Evolutionary conservation across 495 filamentous ascomycete genomes (phyloP).

Genomic region (Hyaloscypha finlandica): DNA sequence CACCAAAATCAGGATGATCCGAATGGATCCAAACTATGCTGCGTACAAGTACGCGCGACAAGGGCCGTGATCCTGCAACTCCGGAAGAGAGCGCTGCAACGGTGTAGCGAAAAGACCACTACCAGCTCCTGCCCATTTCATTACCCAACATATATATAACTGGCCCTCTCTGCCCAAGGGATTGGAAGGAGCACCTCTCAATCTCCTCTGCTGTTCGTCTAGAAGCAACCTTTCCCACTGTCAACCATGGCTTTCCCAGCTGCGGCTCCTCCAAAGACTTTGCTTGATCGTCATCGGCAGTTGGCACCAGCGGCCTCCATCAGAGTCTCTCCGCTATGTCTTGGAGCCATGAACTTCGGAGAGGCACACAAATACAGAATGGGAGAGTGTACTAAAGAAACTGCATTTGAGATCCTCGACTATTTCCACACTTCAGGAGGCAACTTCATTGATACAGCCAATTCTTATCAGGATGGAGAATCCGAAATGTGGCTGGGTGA

Average conservation of each 20-base stretch:
- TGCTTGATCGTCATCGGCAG: slow-evolving; percentile 45
- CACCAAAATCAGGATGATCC: background rate
- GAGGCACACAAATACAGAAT: slow-evolving; percentile 52
- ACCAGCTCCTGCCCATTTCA: background rate
- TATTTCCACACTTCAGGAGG: slow-evolving; percentile 64
- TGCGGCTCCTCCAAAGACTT: slow-evolving; percentile 43
- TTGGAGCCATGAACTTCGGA: slow-evolving; percentile 65
- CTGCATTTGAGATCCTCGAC: slow-evolving; percentile 63
- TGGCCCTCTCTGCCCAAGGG: background rate
- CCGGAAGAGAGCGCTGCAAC: too few relatives aligned
- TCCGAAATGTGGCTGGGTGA: slow-evolving; percentile 74
- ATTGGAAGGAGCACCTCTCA: background rate
- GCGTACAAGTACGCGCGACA: background rate
- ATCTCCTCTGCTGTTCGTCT: background rate
- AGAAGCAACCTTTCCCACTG: background rate
- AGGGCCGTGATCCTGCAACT: background rate
- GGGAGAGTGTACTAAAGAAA: slow-evolving; percentile 61
- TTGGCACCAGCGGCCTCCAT: slow-evolving; percentile 57
- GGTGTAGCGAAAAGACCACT: background rate
- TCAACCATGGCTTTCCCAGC: slow-evolving; percentile 27
- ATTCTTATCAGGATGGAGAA: slow-evolving; percentile 68
- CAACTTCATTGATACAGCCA: slow-evolving; percentile 78
- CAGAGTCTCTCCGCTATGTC: slow-evolving; percentile 58
- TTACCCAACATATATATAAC: background rate
- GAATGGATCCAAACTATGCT: background rate